Conservation (phyloP, 148 eudicot species). For the Rhododendron williamsianum region DNA sequence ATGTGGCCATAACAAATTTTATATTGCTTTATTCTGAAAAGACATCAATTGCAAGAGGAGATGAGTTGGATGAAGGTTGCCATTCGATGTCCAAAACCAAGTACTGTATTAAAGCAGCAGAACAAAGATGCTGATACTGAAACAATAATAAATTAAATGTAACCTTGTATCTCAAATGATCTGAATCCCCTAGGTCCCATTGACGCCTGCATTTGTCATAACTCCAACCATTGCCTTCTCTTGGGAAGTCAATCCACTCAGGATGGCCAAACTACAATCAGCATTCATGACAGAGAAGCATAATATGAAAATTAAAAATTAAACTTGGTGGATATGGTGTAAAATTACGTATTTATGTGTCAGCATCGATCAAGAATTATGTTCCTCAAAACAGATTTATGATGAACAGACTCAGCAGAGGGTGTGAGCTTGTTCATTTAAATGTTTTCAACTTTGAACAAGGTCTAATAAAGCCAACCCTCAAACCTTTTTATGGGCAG, state of each 20-base stretch:
- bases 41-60: neutral
- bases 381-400: constrained; percentile 7
- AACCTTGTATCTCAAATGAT: constrained; percentile 93
- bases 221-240: constrained; percentile 95
- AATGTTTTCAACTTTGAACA: neutral
- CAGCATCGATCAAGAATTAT: neutral
- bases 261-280: constrained; percentile 92
- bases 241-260: constrained; percentile 98
- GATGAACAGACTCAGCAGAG: neutral
- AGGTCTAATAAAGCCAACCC: neutral
- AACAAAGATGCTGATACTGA: neutral
- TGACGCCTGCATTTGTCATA: constrained; percentile 94
- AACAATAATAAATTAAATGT: neutral
- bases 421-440: neutral
- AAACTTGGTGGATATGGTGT: neutral
- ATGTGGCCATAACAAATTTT: neutral
- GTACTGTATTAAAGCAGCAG: neutral
- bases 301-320: neutral
- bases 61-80: neutral
- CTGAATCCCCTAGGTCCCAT: constrained; percentile 91
- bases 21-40: neutral
- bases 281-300: constrained; percentile 18
- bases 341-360: neutral
- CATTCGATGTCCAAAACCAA: neutral
- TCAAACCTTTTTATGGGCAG: neutral